Conservation (phyloP, 1,284 basidiomycete genomes). For the Puccinia novopanici region DNA sequence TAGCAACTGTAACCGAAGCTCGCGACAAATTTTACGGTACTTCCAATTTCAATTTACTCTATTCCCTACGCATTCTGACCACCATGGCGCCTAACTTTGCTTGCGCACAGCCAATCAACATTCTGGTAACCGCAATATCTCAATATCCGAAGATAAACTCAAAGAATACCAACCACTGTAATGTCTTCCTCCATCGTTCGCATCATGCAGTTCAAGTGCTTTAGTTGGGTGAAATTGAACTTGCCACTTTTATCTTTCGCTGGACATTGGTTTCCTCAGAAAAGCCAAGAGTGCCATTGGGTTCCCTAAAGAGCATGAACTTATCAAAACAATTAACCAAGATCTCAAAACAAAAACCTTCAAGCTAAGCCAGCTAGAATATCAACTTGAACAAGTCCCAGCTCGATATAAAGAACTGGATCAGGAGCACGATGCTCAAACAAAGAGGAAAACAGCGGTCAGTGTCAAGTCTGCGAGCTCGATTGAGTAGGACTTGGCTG, state of each 20-base stretch:
- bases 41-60: slow-evolving; percentile 40
- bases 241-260: background rate
- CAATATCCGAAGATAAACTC: slow-evolving; percentile 76
- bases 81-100: background rate
- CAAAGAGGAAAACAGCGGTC: slow-evolving; percentile 42
- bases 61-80: slow-evolving; percentile 26
- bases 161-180: slow-evolving; percentile 84
- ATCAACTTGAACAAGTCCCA: slow-evolving; percentile 43
- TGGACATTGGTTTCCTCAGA: slow-evolving; percentile 55
- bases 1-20: slow-evolving; percentile 69
- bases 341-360: slow-evolving; percentile 22
- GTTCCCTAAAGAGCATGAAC: slow-evolving; percentile 83
- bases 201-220: background rate
- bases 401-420: slow-evolving; percentile 39
- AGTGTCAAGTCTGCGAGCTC: background rate
- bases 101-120: slow-evolving; percentile 71
- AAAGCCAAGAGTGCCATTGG: slow-evolving; percentile 75
- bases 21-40: slow-evolving; percentile 69
- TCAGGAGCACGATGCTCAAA: slow-evolving; percentile 38
- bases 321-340: slow-evolving; percentile 75
- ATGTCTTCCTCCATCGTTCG: slow-evolving; percentile 56
- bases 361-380: slow-evolving; percentile 38
- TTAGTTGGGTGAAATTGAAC: background rate
- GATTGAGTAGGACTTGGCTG: background rate
- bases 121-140: slow-evolving; percentile 70